These are phyloP conservation scores for Nothophoma quercina DNA, from an alignment of 2,329 filamentous ascomycete species.

Conservation along the genomic window DNA sequence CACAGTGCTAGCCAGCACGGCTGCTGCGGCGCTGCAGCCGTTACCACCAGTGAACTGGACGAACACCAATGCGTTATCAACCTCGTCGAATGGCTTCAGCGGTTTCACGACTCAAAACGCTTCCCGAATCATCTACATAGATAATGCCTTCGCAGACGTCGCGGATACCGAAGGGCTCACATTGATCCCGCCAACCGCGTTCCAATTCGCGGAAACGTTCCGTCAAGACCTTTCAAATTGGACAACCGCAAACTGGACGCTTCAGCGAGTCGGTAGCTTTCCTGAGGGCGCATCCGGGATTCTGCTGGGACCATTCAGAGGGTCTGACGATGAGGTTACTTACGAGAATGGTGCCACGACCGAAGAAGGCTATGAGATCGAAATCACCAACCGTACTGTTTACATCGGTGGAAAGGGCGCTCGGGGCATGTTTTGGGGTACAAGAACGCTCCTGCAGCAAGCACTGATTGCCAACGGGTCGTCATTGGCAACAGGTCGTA, in stretches of 20 bases:
- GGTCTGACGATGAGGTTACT: slow-evolving; percentile 40
- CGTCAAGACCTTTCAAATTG: slow-evolving; percentile 55
- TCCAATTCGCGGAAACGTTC: slow-evolving; percentile 60
- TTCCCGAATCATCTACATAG: slow-evolving; percentile 53
- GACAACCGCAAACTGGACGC: slow-evolving; percentile 50
- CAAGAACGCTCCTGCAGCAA: slow-evolving; percentile 56
- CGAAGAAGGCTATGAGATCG: slow-evolving; percentile 61
- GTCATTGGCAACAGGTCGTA: slow-evolving; percentile 36
- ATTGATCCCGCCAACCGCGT: slow-evolving; percentile 59
- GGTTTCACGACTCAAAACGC: slow-evolving; percentile 34
- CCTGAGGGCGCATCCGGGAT: slow-evolving; percentile 50
- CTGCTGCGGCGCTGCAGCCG: slow-evolving; percentile 47
- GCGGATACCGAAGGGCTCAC: slow-evolving; percentile 58
- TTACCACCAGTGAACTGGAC: slow-evolving; percentile 50
- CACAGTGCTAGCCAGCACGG: slow-evolving; percentile 17
- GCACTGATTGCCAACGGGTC: slow-evolving; percentile 47
- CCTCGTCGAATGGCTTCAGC: slow-evolving; percentile 7
- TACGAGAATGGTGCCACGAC: slow-evolving; percentile 59
- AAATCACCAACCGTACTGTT: slow-evolving; percentile 45
- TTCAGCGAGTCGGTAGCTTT: slow-evolving; percentile 49
- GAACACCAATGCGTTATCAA: slow-evolving; percentile 17
- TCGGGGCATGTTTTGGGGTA: slow-evolving; percentile 59
- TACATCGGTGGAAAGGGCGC: slow-evolving; percentile 54
- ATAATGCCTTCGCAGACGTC: slow-evolving; percentile 48
- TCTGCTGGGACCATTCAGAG: slow-evolving; percentile 50